Evolutionary conservation across 192 early-diverging fungal genomes (phyloP).

Genomic region (Umbelopsis sp.): DNA sequence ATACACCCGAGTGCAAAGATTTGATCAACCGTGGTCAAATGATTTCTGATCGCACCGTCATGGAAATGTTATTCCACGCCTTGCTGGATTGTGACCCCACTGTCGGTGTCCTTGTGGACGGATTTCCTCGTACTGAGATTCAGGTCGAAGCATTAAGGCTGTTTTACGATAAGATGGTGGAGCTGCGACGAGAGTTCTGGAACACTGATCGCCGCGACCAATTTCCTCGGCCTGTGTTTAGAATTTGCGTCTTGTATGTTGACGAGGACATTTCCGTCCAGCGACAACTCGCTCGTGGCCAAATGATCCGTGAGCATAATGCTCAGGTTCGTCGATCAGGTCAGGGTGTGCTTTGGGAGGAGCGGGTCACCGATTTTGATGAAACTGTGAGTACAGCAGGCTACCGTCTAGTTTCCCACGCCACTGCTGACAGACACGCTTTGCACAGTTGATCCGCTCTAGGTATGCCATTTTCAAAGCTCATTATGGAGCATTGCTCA

Average conservation of each 20-base stretch:
- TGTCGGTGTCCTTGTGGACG: conserved; percentile 58
- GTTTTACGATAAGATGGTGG: conserved; percentile 59
- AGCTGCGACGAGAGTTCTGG: conserved; percentile 52
- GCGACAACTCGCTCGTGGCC: conserved; percentile 52
- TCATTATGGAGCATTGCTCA: conserved; percentile 56
- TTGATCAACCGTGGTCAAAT: conserved; percentile 59
- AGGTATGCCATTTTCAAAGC: conserved; percentile 61
- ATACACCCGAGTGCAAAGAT: conserved; percentile 59
- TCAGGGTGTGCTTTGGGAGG: conserved; percentile 56
- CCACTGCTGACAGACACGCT: neutral
- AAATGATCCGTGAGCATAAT: conserved; percentile 55
- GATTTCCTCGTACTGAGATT: conserved; percentile 60
- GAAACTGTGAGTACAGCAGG: conserved; percentile 42
- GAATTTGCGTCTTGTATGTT: conserved; percentile 59
- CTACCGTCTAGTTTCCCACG: neutral
- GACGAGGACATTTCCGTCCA: conserved; percentile 60
- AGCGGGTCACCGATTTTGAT: conserved; percentile 59
- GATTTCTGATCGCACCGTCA: conserved; percentile 58
- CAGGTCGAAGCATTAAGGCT: conserved; percentile 59
- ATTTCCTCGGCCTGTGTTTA: conserved; percentile 59
- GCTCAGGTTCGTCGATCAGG: conserved; percentile 49
- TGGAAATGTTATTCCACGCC: conserved; percentile 54
- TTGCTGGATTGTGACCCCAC: conserved; percentile 53
- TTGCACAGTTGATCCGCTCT: conserved; percentile 50
- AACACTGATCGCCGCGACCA: conserved; percentile 51